phyloP scores from a whole-genome alignment of 371 early-diverging fungal genomes.

The Syncephalastrum monosporum region DNA sequence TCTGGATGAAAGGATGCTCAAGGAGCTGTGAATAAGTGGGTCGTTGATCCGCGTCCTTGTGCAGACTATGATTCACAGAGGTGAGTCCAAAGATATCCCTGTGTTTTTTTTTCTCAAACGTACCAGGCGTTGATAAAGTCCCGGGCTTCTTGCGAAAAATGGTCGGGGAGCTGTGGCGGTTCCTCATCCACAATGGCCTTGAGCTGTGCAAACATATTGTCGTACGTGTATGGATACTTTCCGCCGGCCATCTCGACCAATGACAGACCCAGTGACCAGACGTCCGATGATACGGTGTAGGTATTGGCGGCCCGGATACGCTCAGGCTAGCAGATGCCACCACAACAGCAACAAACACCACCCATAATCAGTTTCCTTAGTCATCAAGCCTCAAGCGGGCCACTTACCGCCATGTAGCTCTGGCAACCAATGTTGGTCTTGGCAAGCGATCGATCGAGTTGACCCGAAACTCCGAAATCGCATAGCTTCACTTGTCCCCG shows the following conservation, averaged over 20 bases:
- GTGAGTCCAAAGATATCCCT: background rate
- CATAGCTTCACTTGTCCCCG: conserved; percentile 91
- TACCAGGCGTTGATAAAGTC: conserved; percentile 81
- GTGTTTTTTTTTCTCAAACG: conserved; percentile 1
- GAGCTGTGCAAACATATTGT: conserved; percentile 83
- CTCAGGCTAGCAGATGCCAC: conserved; percentile 60
- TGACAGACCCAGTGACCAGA: conserved; percentile 93
- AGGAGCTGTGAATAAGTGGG: conserved; percentile 72
- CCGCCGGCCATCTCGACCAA: conserved; percentile 91
- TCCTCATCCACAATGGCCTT: conserved; percentile 83
- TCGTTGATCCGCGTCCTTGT: conserved; percentile 70
- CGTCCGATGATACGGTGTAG: conserved; percentile 80
- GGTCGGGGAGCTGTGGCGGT: conserved; percentile 71
- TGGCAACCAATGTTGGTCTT: conserved; percentile 94
- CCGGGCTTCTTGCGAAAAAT: conserved; percentile 70
- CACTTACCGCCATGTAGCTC: conserved; percentile 89
- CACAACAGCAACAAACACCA: background rate
- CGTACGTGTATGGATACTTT: conserved; percentile 73
- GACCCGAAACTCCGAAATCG: conserved; percentile 90
- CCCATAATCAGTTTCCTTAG: background rate
- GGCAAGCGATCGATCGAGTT: conserved; percentile 86
- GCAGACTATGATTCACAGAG: conserved; percentile 50
- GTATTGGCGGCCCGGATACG: conserved; percentile 65
- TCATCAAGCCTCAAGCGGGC: background rate
- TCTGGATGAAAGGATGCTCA: conserved; percentile 73